Evolutionary conservation across 2,329 filamentous ascomycete genomes (phyloP).

Genomic region (Fusarium concolor): DNA sequence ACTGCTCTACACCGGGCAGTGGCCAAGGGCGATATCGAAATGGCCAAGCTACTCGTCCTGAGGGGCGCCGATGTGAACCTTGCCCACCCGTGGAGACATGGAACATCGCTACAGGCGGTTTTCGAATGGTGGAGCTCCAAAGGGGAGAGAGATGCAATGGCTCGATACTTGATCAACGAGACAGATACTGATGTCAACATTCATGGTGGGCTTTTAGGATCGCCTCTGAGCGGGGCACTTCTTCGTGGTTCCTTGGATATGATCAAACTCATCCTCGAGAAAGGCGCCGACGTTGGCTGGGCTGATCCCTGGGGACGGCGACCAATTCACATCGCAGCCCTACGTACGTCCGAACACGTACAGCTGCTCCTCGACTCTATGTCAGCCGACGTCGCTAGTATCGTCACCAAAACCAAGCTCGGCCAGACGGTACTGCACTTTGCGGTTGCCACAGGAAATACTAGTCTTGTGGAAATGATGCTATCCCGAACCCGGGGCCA

Average conservation of each 20-base stretch:
- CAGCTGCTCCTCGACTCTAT: not conserved
- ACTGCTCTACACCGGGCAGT: not conserved
- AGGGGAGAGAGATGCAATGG: not conserved
- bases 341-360: not conserved
- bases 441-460: not conserved
- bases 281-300: not conserved
- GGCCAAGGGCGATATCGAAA: not conserved
- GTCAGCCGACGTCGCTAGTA: not conserved
- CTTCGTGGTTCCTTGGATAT: not conserved
- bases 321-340: not conserved
- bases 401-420: not conserved
- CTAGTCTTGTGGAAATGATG: not conserved
- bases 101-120: not conserved
- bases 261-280: not conserved
- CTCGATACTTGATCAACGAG: not conserved
- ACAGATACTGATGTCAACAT: not conserved
- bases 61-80: fast-evolving
- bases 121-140: not conserved
- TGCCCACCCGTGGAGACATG: not conserved
- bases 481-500: not conserved
- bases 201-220: not conserved
- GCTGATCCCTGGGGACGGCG: not conserved
- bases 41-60: not conserved
- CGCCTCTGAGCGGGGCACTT: not conserved
- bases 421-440: not conserved